Evolutionary conservation across 495 filamentous ascomycete species (phyloP), one percentile per base, ranked within the genome.

Genomic region (Aspergillus campestris): DNA sequence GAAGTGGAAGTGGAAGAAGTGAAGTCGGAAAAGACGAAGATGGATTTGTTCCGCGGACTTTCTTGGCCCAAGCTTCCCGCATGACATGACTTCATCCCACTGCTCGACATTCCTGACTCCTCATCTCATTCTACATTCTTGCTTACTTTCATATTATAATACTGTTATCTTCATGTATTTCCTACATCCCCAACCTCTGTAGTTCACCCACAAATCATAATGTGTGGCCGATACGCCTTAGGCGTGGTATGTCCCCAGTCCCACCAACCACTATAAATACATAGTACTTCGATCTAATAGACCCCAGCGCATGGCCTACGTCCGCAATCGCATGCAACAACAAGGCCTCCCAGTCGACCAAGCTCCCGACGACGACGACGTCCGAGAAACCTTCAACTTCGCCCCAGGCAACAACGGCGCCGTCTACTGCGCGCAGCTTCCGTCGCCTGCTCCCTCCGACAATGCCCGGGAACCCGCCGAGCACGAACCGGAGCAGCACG

Each of bases 201-300:
- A 31, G 18, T 34, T 45, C 41, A 33, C 37, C 27, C 28, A 10
- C 28, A 8, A 14, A 14, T 15, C 34, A 67, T 28, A 8, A 95
- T 95, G 89, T 95, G 89, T 60, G 89, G 89, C 7, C 76, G 89
- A 45, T 95, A 94, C 59, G 80, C 81, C n/a, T 58, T 95, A 38
- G 78, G 82, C 14, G 68, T 91, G 69, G 87, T 91, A 73, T 34
- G 81, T 73, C 18, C 18, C 18, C 18, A 10, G 27, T 35, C 8
- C 14, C 31, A 31, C 10, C 31, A 40, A 11, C 7, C 35, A 24
- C 32, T 35, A 27, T 30, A 29, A 42, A 34, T 12, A 44, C 15
- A 31, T 33, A 33, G 33, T 49, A 43, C 28, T 29, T 9, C 24
- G 38, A n/a, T 55, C 55, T 54, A 29, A 55, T 41, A n/a, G 32